Base-by-base conservation (phyloP, 805 yeast species). In the Saccharomycopsis javanensis region DNA sequence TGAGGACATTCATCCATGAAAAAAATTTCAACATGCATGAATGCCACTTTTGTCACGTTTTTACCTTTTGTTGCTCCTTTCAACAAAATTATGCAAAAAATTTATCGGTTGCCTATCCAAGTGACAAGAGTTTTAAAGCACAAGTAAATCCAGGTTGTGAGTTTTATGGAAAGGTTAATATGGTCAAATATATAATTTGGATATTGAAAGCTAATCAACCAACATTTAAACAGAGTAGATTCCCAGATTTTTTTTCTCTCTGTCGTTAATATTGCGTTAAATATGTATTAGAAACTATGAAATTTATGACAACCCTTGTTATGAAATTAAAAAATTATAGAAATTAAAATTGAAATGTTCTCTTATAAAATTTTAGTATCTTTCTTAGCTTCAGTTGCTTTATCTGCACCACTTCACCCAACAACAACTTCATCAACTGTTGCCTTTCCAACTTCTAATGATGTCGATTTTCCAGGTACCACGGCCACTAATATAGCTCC, bases 401-500 rank as follows among this genome's bases (percentile, higher is more conserved):
- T 30, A 16, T 33, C 54, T 6, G 54, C 54, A 13, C 54, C 54
- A 1, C 11, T 31, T 13, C 15, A 30, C n/a, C 27, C 54, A 23
- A 18, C 45, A 16, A 35, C 30, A 10, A 33, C 27, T 5, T 31
- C 45, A 2, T 25, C 18, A 48, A n/a, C 27, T 8, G 54, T 28
- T 27, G 23, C 35, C 3, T 60, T 60, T 53, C 58, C 60, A 52
- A 60, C 62, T 11, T 42, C 48, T 1, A 42, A 42, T 25, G 42
- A 53, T 42, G 23, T 60, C 16, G 62, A 59, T 4, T 55, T 18
- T 46, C 42, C 58, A n/a, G 60, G 59, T 25, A 25, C 51, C 5
- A 60, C 60, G 18, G 55, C 56, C 5, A 60, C 62, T 18, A 52
- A 58, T 23, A 50, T 20, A 7, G 62, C 62, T 15, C 61, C 62